Base-by-base conservation (phyloP, 2,329 filamentous ascomycete genomes). In the Arthrinium phaeospermum region DNA sequence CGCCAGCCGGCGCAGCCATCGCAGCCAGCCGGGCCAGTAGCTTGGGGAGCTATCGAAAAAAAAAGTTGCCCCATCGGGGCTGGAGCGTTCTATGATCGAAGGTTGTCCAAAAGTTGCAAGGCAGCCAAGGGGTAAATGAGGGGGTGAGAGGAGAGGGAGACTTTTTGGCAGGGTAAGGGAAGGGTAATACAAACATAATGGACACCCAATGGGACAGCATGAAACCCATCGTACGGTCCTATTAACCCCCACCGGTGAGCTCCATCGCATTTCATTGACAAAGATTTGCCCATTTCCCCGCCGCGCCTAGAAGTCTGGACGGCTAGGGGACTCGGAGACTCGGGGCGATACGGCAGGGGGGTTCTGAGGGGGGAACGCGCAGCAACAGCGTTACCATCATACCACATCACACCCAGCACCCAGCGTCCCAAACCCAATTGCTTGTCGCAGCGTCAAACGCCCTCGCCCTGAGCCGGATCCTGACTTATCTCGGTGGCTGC, bases 51-150 rank as follows among this genome's bases (percentile, higher is more conserved):
- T 64, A 64, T 64, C 57, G 57, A 61, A 41, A 16, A 61, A 41
- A 16, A n/a, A 22, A 22, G 19, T 41, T 64, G 57, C 57, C 57
- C 57, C 57, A 61, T 61, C 2, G 30, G 30, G 53, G 6, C 53
- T 61, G 53, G 53, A 61, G 30, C 53, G 53, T 61, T 61, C 53
- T 61, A 61, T 57, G 30, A 61, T 61, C 30, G 53, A 22, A 37
- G 53, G 53, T 22, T 8, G 27, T 13, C 45, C 45, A 30, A 61
- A 61, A 37, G 16, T n/a, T 30, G 27, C 27, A 30, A 30, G 27
- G 2, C 57, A 64, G 22, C 34, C 57, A 64, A 64, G 57, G 57
- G 57, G 57, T 64, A 64, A 64, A 64, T 64, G 57, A 64, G 57
- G 57, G 57, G 57, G 53, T 13, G 30, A 27, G 27, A 51, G n/a